These are phyloP conservation scores for Apiospora koreana DNA, from an alignment of 2,329 filamentous ascomycete species.

Conservation along the genomic window DNA sequence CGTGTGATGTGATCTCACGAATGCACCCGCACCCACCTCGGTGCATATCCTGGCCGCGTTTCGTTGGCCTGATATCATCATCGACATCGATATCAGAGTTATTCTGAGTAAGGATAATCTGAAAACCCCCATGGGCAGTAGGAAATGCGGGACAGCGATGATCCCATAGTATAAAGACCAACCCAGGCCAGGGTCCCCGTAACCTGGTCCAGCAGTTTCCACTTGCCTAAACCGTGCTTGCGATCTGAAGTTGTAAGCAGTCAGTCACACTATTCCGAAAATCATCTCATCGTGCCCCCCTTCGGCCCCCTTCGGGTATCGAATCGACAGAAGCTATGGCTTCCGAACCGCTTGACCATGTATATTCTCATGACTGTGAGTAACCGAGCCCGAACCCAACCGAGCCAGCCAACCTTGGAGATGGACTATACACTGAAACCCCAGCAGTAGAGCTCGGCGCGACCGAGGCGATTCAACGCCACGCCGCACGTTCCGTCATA, in stretches of 20 bases:
- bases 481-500: neutral
- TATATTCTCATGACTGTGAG: neutral
- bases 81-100: neutral
- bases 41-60: neutral
- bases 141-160: neutral
- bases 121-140: neutral
- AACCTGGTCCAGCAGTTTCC: neutral
- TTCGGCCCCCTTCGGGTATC: neutral
- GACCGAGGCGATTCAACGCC: neutral
- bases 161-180: neutral
- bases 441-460: neutral
- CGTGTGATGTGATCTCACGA: neutral
- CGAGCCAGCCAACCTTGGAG: conserved; percentile 48
- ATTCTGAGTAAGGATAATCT: neutral
- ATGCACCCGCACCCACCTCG: neutral
- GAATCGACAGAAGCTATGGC: neutral
- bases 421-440: neutral
- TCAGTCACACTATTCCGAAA: neutral
- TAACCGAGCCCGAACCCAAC: neutral
- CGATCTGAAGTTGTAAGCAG: neutral
- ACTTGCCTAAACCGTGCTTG: neutral
- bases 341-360: neutral
- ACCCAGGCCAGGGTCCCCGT: neutral
- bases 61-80: neutral
- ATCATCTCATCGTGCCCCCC: neutral